These are phyloP conservation scores for Herpetospermum pedunculosum DNA, from an alignment of 306 rosid species.

Conservation along the genomic window DNA sequence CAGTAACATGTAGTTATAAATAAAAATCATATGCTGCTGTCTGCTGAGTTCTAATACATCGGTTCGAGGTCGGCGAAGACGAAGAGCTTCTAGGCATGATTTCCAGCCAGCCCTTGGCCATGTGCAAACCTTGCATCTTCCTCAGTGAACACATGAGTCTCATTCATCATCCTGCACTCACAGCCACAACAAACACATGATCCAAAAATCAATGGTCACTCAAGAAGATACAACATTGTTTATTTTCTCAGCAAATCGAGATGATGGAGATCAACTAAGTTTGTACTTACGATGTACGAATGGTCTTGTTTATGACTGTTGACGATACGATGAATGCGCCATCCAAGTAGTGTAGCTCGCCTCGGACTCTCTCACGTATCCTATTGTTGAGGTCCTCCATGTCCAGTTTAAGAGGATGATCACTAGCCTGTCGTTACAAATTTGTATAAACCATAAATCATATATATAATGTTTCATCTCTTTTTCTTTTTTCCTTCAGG, in stretches of 20 bases:
- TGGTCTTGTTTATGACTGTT: slow-evolving; percentile 17
- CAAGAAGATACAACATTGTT: not conserved
- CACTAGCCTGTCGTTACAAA: slow-evolving; percentile 13
- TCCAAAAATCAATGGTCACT: not conserved
- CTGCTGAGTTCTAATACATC: not conserved
- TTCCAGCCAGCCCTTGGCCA: slow-evolving; percentile 15
- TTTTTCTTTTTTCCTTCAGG: not conserved
- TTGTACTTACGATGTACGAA: slow-evolving; percentile 12
- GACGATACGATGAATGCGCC: slow-evolving; percentile 15
- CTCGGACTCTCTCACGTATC: slow-evolving; percentile 14
- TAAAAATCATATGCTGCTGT: not conserved
- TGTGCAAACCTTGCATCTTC: slow-evolving; percentile 18
- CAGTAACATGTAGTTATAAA: not conserved
- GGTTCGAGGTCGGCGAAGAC: too few relatives aligned
- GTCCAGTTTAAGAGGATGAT: slow-evolving; percentile 15
- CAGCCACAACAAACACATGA: not conserved
- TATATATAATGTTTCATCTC: not conserved
- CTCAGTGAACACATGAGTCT: slow-evolving; percentile 21
- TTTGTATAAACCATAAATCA: too few relatives aligned
- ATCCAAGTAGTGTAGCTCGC: slow-evolving; percentile 14
- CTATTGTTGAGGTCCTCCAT: slow-evolving; percentile 2
- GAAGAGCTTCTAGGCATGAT: not conserved
- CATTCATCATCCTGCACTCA: slow-evolving; percentile 16
- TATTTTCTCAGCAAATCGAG: not conserved
- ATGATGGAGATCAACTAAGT: not conserved